phyloP scores from a whole-genome alignment of 2,329 filamentous ascomycete species.

The Monascus ruber region DNA sequence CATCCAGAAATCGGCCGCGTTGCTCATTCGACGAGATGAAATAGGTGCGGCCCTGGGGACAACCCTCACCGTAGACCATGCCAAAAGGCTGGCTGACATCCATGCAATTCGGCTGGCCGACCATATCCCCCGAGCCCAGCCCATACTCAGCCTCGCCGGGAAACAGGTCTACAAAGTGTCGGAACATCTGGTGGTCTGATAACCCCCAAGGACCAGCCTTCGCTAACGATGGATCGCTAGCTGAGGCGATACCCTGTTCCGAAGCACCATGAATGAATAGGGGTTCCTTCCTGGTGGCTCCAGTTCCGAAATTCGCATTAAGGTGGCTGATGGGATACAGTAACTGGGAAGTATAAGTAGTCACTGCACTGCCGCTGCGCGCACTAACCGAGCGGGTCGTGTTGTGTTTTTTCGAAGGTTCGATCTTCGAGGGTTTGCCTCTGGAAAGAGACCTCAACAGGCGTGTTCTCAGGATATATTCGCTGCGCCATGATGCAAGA shows the following conservation, averaged over 20 bases:
- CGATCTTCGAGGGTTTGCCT: conserved; percentile 57
- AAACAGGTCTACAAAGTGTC: conserved; percentile 67
- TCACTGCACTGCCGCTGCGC: conserved; percentile 59
- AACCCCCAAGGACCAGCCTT: conserved; percentile 74
- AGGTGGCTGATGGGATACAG: conserved; percentile 68
- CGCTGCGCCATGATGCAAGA: conserved; percentile 86
- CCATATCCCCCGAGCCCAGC: conserved; percentile 60
- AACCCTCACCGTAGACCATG: conserved; percentile 74
- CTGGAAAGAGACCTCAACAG: conserved; percentile 69
- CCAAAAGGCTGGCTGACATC: conserved; percentile 81
- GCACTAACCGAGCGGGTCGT: conserved; percentile 42
- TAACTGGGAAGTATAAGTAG: conserved; percentile 78
- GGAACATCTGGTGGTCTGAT: conserved; percentile 60
- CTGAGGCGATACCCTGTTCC: conserved; percentile 64
- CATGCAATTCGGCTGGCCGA: conserved; percentile 75
- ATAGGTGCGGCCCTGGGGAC: conserved; percentile 69
- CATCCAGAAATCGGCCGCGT: conserved; percentile 61
- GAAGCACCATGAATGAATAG: conserved; percentile 73
- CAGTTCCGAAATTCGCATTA: conserved; percentile 62
- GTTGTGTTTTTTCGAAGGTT: conserved; percentile 42
- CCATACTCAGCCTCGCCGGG: conserved; percentile 66
- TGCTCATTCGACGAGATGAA: conserved; percentile 65
- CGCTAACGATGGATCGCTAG: conserved; percentile 65
- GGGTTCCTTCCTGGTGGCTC: conserved; percentile 57
- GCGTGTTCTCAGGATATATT: conserved; percentile 81